These are phyloP conservation scores for Lentinula edodes DNA, from an alignment of 768 basidiomycete genomes.

Conservation along the genomic window DNA sequence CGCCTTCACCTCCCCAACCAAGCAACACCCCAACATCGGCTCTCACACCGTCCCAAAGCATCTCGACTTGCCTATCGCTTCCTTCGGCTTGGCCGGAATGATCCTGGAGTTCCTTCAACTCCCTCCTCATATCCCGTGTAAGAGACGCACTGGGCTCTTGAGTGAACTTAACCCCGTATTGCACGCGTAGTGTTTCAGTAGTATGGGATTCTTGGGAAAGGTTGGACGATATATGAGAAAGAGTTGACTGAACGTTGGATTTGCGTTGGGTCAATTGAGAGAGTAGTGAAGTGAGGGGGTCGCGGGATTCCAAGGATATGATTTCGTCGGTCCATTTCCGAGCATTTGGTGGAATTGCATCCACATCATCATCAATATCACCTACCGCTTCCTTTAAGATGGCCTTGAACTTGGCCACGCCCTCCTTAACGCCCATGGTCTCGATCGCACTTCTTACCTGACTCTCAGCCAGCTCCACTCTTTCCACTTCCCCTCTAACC, in stretches of 20 bases:
- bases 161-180: conserved; percentile 82
- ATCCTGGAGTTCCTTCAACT: conserved; percentile 69
- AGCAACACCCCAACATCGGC: conserved; percentile 56
- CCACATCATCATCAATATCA: conserved; percentile 53
- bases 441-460: conserved; percentile 78
- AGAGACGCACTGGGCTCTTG: conserved; percentile 76
- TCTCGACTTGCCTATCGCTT: conserved; percentile 72
- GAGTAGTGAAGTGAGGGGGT: conserved; percentile 62
- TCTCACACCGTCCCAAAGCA: conserved; percentile 67
- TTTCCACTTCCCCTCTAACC: conserved; percentile 84
- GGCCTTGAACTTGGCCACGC: conserved; percentile 60
- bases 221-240: conserved; percentile 58
- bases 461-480: conserved; percentile 76
- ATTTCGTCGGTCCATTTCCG: conserved; percentile 75
- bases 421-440: conserved; percentile 71
- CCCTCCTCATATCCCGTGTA: conserved; percentile 67
- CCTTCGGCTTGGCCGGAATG: conserved; percentile 71
- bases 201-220: conserved; percentile 81
- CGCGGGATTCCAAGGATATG: conserved; percentile 56
- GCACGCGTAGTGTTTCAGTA: conserved; percentile 84
- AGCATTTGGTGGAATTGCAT: conserved; percentile 48
- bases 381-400: conserved; percentile 63
- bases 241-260: conserved; percentile 46
- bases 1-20: conserved; percentile 33
- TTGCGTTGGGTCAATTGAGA: conserved; percentile 55